Evolutionary conservation across 768 basidiomycete species (phyloP).

Genomic region (Lentinula guzmanii): DNA sequence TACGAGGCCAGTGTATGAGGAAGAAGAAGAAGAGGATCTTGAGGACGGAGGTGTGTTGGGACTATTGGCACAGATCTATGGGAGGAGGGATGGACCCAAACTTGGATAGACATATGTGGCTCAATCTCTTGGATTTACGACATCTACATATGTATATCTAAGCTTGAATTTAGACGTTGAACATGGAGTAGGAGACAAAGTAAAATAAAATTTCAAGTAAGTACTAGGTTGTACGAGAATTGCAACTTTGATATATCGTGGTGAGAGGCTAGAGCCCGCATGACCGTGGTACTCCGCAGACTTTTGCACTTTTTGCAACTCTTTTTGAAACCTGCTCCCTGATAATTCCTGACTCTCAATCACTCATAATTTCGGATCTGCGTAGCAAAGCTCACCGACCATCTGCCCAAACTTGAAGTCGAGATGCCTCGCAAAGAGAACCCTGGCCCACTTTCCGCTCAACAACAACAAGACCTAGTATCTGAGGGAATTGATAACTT

Average conservation of each 20-base stretch:
- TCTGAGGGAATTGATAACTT: conserved; percentile 86
- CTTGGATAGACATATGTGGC: neutral
- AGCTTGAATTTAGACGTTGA: neutral
- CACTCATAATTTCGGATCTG: neutral
- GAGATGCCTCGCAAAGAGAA: conserved; percentile 72
- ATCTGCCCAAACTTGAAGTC: neutral
- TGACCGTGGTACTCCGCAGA: too few relatives aligned
- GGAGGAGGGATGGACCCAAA: conserved; percentile 42
- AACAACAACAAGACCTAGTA: conserved; percentile 73
- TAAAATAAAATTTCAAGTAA: too few relatives aligned
- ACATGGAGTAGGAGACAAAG: too few relatives aligned
- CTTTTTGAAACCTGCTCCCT: neutral
- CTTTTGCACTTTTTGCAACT: too few relatives aligned
- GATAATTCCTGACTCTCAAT: neutral
- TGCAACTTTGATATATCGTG: too few relatives aligned
- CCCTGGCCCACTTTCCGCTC: conserved; percentile 53
- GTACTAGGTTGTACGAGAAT: too few relatives aligned
- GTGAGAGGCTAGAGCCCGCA: too few relatives aligned
- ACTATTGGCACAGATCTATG: conserved; percentile 83
- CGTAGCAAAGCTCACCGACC: neutral
- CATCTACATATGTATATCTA: neutral
- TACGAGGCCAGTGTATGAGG: conserved; percentile 40
- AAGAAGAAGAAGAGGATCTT: conserved; percentile 58
- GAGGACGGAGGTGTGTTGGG: conserved; percentile 84
- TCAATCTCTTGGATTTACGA: neutral